Percentiles rank a stretch among this genome's conserved stretches.
phyloP scores from a whole-genome alignment of 768 basidiomycete species.

The Mrakia blollopis region DNA sequence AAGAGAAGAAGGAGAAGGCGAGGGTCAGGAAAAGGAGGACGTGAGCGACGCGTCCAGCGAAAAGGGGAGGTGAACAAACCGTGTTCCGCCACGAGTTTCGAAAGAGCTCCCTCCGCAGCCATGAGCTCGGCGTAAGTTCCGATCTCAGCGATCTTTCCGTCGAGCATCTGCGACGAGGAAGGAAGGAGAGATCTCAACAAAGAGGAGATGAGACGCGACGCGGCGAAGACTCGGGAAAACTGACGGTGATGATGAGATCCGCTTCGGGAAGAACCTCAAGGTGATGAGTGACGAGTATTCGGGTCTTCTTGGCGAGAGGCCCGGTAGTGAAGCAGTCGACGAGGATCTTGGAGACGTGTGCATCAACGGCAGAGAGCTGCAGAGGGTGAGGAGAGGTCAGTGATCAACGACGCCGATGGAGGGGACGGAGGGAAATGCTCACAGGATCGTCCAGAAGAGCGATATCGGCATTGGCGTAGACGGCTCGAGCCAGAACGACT shows the following conservation, averaged over 20 bases:
- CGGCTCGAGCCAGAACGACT: conserved; percentile 39
- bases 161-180: conserved; percentile 15
- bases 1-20: too few relatives aligned
- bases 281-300: conserved; percentile 53
- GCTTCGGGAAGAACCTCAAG: conserved; percentile 41
- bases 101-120: conserved; percentile 60
- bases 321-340: conserved; percentile 56
- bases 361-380: conserved; percentile 58
- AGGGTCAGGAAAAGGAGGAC: too few relatives aligned
- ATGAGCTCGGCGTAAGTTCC: conserved; percentile 27
- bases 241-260: conserved; percentile 42
- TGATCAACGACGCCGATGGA: too few relatives aligned
- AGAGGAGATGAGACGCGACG: not conserved
- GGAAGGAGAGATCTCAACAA: not conserved
- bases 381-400: too few relatives aligned
- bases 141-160: conserved; percentile 26
- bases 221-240: conserved; percentile 26
- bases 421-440: too few relatives aligned
- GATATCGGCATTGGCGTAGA: conserved; percentile 37
- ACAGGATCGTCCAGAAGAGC: conserved; percentile 42
- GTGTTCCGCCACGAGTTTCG: conserved; percentile 69
- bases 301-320: conserved; percentile 54
- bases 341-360: conserved; percentile 65
- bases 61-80: conserved; percentile 37
- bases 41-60: too few relatives aligned